These are phyloP conservation scores for Podaxis rugospora DNA, from an alignment of 768 basidiomycete species.

Conservation along the genomic window DNA sequence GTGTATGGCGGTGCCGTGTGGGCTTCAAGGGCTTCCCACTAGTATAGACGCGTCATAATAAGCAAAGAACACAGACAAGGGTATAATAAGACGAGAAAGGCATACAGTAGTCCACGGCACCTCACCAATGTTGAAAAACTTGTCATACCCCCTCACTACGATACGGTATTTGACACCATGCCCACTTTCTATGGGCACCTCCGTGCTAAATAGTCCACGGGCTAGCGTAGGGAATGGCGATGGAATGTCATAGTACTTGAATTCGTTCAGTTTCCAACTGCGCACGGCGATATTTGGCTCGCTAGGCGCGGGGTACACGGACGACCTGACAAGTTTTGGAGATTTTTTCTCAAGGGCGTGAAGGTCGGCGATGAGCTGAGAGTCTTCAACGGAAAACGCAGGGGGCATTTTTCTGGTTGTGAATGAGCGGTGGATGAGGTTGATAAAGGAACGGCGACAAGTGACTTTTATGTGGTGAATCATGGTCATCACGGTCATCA, in stretches of 20 bases:
- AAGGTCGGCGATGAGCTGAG: conserved; percentile 56
- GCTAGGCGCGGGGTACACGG: conserved; percentile 51
- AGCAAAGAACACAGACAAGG: neutral
- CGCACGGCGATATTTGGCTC: conserved; percentile 52
- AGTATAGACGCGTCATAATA: neutral
- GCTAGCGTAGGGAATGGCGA: conserved; percentile 96
- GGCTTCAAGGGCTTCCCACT: conserved; percentile 74
- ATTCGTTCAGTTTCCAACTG: conserved; percentile 99
- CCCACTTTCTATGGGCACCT: conserved; percentile 24
- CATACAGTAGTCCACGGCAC: conserved; percentile 92
- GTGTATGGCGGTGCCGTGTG: conserved; percentile 78
- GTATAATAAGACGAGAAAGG: conserved; percentile 12
- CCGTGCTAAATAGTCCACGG: conserved; percentile 78
- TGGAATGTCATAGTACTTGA: conserved; percentile 86
- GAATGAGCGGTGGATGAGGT: neutral
- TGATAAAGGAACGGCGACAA: neutral
- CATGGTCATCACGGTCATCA: neutral
- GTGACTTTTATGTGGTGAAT: neutral
- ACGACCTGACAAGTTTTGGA: conserved; percentile 63
- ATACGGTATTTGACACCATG: conserved; percentile 45
- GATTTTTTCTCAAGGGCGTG: conserved; percentile 45
- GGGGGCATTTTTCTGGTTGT: conserved; percentile 14
- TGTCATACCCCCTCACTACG: conserved; percentile 91
- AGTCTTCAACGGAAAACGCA: conserved; percentile 34
- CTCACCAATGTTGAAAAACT: conserved; percentile 98